A percentile compares a stretch with the other conserved stretches of the same genome.
These are phyloP conservation scores for Bipolaris victoriae DNA, from an alignment of 2,329 filamentous ascomycete genomes.

Conservation along the genomic window DNA sequence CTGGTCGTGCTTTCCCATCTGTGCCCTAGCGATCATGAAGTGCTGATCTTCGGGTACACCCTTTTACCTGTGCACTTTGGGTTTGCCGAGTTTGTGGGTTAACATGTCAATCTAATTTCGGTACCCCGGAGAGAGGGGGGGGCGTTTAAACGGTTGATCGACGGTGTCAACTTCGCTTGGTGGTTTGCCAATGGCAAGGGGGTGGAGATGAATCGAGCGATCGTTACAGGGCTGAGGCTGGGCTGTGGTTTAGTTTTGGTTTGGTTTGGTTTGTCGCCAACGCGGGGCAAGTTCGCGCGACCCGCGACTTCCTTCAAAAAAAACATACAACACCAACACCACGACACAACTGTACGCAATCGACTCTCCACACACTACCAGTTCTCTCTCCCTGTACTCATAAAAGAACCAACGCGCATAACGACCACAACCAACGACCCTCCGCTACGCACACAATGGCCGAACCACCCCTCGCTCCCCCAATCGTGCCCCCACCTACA, in stretches of 20 bases:
- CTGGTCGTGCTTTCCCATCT: not conserved
- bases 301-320: no score
- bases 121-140: not conserved
- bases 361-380: not conserved
- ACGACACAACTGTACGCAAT: not conserved
- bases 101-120: slow-evolving; percentile 3
- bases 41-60: slow-evolving; percentile 3
- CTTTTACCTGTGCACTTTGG: slow-evolving; percentile 9
- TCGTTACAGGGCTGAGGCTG: no score
- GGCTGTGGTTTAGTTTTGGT: no score
- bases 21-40: not conserved
- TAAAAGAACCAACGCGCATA: not conserved
- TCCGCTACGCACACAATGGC: slow-evolving; percentile 19
- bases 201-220: slow-evolving; percentile 15
- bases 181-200: slow-evolving; percentile 16
- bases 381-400: no score
- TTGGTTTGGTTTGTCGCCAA: not conserved
- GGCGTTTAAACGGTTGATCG: slow-evolving; percentile 19
- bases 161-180: slow-evolving; percentile 8
- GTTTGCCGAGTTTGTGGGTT: not conserved
- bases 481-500: slow-evolving; percentile 26
- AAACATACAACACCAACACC: no score
- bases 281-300: slow-evolving; percentile 15
- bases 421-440: not conserved
- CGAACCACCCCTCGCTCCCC: slow-evolving; percentile 28